Conservation (phyloP, 805 yeast genomes). For the Nakazawaea populi region DNA sequence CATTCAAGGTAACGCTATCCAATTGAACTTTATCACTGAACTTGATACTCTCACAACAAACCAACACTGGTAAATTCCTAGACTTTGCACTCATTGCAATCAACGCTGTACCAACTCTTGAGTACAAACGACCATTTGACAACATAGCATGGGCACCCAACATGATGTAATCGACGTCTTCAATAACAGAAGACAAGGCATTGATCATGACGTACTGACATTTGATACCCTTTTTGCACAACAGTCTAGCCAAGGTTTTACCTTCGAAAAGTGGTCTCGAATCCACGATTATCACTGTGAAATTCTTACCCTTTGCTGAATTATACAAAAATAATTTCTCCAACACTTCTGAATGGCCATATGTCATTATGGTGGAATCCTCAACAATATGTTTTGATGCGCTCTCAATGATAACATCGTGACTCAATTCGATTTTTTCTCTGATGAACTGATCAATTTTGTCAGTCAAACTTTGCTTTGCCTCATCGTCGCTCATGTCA, state of each 20-base stretch:
- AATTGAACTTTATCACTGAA: conserved; percentile 93
- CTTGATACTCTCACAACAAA: conserved; percentile 92
- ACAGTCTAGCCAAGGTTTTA: conserved; percentile 59
- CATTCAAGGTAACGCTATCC: conserved; percentile 93
- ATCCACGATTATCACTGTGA: conserved; percentile 83
- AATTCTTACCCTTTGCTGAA: conserved; percentile 54
- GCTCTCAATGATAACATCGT: conserved; percentile 70
- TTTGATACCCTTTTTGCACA: conserved; percentile 60
- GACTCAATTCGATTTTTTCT: conserved; percentile 83
- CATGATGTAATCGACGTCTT: conserved; percentile 85
- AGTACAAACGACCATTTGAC: conserved; percentile 87
- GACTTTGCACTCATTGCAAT: conserved; percentile 87
- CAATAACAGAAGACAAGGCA: conserved; percentile 73
- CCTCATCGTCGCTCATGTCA: conserved; percentile 59
- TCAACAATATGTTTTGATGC: conserved; percentile 73
- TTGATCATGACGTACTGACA: conserved; percentile 75
- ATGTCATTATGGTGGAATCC: conserved; percentile 78
- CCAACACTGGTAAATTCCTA: conserved; percentile 88
- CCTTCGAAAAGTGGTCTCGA: conserved; percentile 95
- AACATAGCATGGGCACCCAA: conserved; percentile 97
- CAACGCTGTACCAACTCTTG: conserved; percentile 92
- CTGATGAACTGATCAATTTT: conserved; percentile 75
- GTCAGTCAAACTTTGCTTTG: conserved; percentile 57
- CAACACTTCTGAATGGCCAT: conserved; percentile 83
- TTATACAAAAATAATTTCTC: conserved; percentile 68